Evolutionary conservation across 805 yeast species (phyloP).

Genomic region (Ogataea saltuana): DNA sequence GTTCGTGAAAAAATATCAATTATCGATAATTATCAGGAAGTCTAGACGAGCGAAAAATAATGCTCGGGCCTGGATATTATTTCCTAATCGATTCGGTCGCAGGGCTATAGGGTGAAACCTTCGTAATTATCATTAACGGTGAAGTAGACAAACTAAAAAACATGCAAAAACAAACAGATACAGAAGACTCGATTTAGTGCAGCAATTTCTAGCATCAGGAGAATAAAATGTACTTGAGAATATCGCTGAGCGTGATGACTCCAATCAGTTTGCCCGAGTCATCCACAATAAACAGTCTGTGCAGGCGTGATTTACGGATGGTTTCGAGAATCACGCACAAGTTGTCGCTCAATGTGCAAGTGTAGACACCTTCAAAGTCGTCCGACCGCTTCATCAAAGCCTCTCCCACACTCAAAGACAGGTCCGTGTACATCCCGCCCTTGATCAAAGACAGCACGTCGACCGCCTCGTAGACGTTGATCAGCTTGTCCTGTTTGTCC

Average conservation of each 20-base stretch:
- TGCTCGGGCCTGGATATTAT: no score
- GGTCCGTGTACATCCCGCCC: conserved; percentile 90
- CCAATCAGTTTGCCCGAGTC: conserved; percentile 75
- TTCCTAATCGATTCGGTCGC: no score
- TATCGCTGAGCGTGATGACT: conserved; percentile 89
- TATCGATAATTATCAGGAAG: no score
- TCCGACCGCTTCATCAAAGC: conserved; percentile 91
- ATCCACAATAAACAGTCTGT: conserved; percentile 90
- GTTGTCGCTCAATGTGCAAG: conserved; percentile 86
- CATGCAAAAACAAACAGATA: background rate
- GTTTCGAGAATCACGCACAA: conserved; percentile 90
- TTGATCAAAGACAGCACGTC: conserved; percentile 91
- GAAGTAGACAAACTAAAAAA: background rate
- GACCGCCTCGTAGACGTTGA: conserved; percentile 94
- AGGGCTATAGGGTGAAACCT: no score
- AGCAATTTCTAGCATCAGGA: no score
- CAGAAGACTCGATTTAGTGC: background rate
- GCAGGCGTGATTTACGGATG: conserved; percentile 85
- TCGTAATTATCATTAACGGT: no score
- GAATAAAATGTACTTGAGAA: conserved; percentile 75
- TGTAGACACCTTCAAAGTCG: conserved; percentile 96
- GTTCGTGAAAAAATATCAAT: no score
- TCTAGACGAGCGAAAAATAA: no score
- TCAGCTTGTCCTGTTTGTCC: conserved; percentile 61
- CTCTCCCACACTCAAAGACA: conserved; percentile 91